Evolutionary conservation across 306 rosid genomes (phyloP), one percentile per base, ranked within the genome.

Genomic region (Lotus japonicus): DNA sequence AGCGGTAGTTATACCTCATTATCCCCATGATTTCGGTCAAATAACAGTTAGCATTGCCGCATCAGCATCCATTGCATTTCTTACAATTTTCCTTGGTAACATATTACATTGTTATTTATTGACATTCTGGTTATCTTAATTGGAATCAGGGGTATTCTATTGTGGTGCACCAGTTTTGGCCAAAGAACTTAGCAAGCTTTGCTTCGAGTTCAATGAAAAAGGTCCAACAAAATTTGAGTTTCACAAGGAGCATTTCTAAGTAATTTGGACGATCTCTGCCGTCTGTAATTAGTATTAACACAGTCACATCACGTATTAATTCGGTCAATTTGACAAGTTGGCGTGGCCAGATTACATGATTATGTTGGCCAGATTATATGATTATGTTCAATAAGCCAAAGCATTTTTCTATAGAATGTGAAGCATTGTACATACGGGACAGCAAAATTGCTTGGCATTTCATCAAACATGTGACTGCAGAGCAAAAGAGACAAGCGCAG

Each of bases 141-240:
- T 76, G 54, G 43, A 28, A 60, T 56, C 80, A 95, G 99, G 99
- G 58, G 97, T 95, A 45, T 95, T 95, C 77, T 95, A 95, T 64
- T 95, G 99, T 78, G 99, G 99, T 14, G 91, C 89, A 70, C 99
- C 99, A 50, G 89, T 95, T 68, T 81, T 95, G 76, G 97, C 96
- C 43, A 95, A 88, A 85, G 99, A 95, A 83, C 92, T 95, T 33
- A 78, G 82, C 85, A 87, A 88, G 38, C 96, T 95, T 68, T 95
- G 99, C 83, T 84, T 66, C 31, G 97, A 95, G n/a, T 90, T 90
- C 84, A 95, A 91, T 79, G 95, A 95, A 67, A 90, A 85, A 82
- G 99, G 99, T 72, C 81, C 88, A 67, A 95, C 99, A 74, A 95
- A 91, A 69, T 95, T 95, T 78, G 97, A 95, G 69, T 95, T 95